Evolutionary conservation across 768 basidiomycete species (phyloP).

Genomic region (Russula lepida): DNA sequence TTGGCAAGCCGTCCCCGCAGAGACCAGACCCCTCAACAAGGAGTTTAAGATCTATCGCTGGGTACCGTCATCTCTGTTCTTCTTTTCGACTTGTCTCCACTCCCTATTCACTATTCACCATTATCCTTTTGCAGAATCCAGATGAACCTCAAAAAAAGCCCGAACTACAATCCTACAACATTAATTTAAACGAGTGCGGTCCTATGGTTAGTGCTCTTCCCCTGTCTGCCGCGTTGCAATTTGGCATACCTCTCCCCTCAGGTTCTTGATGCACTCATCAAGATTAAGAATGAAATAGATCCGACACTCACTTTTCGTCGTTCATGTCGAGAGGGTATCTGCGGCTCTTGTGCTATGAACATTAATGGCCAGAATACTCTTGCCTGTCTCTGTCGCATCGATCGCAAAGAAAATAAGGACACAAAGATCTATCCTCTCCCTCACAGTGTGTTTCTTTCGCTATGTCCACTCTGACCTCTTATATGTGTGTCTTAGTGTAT

Average conservation of each 20-base stretch:
- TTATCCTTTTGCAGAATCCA: conserved; percentile 56
- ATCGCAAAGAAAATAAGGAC: conserved; percentile 60
- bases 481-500: conserved; percentile 58
- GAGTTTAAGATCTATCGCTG: conserved; percentile 99
- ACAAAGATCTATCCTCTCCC: conserved; percentile 95
- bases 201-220: conserved; percentile 62
- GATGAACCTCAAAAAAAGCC: conserved; percentile 92
- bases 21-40: conserved; percentile 72
- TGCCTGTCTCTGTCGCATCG: conserved; percentile 93
- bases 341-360: conserved; percentile 99
- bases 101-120: neutral
- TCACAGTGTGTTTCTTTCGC: conserved; percentile 60
- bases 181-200: conserved; percentile 91
- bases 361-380: conserved; percentile 97
- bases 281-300: conserved; percentile 98
- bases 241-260: conserved; percentile 22
- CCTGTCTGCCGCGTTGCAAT: neutral
- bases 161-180: conserved; percentile 77
- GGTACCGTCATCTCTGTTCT: conserved; percentile 42
- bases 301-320: conserved; percentile 94
- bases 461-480: neutral
- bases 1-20: conserved; percentile 39
- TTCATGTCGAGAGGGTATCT: conserved; percentile 91
- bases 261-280: conserved; percentile 90
- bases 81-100: neutral